Evolutionary conservation across 2,329 filamentous ascomycete genomes (phyloP).

Genomic region (Penicillium sp.): DNA sequence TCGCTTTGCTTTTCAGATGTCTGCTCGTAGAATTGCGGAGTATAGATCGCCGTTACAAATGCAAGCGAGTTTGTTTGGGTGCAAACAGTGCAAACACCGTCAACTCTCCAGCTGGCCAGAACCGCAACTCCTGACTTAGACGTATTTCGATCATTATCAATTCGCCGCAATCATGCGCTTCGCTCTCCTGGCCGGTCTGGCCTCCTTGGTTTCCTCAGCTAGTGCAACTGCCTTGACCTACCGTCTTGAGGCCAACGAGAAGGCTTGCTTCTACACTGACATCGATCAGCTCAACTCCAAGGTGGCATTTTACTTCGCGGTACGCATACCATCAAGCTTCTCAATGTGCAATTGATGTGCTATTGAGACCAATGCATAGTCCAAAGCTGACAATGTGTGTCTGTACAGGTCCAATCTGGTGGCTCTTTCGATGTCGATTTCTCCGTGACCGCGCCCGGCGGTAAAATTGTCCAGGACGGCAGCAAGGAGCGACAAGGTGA

Average conservation of each 20-base stretch:
- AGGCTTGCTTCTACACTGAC: conserved; percentile 86
- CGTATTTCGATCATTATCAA: conserved; percentile 10
- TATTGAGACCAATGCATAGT: not conserved
- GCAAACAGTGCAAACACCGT: conserved; percentile 33
- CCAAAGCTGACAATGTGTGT: conserved; percentile 5
- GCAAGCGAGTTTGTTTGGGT: conserved; percentile 19
- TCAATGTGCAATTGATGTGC: not conserved
- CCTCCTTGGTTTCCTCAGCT: conserved; percentile 63
- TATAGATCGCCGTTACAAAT: conserved; percentile 6
- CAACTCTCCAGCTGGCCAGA: conserved; percentile 31
- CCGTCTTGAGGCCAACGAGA: conserved; percentile 82
- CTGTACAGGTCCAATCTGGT: conserved; percentile 81
- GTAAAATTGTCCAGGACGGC: conserved; percentile 76
- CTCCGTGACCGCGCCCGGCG: conserved; percentile 71
- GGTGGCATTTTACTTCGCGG: conserved; percentile 97
- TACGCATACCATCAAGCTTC: conserved; percentile 46
- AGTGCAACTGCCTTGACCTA: conserved; percentile 91
- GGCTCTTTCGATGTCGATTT: conserved; percentile 98
- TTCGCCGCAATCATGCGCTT: conserved; percentile 55
- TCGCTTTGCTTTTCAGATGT: conserved; percentile 3
- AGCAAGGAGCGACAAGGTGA: conserved; percentile 92
- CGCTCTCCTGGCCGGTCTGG: conserved; percentile 60
- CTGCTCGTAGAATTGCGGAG: too few relatives aligned
- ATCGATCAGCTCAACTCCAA: conserved; percentile 76
- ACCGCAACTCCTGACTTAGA: conserved; percentile 19